phyloP scores from a whole-genome alignment of 768 basidiomycete species.

The Ephemerocybe angulata region DNA sequence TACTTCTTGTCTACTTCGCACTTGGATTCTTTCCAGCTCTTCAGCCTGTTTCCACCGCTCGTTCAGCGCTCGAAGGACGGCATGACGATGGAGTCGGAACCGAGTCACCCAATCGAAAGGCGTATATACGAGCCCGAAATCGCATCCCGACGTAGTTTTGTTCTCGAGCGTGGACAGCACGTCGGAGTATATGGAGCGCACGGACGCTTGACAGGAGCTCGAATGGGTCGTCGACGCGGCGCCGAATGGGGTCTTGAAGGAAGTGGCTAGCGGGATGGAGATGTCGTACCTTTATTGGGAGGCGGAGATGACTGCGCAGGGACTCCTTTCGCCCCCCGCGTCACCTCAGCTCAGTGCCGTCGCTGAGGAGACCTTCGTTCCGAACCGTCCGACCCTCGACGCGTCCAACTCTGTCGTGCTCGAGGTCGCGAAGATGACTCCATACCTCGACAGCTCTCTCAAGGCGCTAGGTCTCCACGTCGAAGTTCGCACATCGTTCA shows the following conservation, averaged over 20 bases:
- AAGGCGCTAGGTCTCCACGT: slow-evolving; percentile 34
- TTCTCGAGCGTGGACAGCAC: no score
- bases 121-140: no score
- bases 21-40: no score
- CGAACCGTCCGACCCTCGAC: slow-evolving; percentile 9
- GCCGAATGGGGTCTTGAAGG: slow-evolving; percentile 27
- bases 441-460: slow-evolving; percentile 34
- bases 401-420: slow-evolving; percentile 30
- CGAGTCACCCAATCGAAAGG: no score
- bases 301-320: slow-evolving; percentile 17
- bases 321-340: not conserved
- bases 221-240: slow-evolving; percentile 32
- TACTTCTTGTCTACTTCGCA: no score
- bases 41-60: no score
- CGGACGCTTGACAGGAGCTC: slow-evolving; percentile 17
- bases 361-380: not conserved
- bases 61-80: no score
- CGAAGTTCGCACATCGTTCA: slow-evolving; percentile 44
- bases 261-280: slow-evolving; percentile 23
- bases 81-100: no score
- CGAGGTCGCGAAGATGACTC: slow-evolving; percentile 23
- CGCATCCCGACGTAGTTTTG: no score
- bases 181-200: no score
- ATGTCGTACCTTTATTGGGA: slow-evolving; percentile 39
- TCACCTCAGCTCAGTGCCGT: not conserved